phyloP scores from a whole-genome alignment of 164 flowering plant genomes.

The Sextonia rubra region DNA sequence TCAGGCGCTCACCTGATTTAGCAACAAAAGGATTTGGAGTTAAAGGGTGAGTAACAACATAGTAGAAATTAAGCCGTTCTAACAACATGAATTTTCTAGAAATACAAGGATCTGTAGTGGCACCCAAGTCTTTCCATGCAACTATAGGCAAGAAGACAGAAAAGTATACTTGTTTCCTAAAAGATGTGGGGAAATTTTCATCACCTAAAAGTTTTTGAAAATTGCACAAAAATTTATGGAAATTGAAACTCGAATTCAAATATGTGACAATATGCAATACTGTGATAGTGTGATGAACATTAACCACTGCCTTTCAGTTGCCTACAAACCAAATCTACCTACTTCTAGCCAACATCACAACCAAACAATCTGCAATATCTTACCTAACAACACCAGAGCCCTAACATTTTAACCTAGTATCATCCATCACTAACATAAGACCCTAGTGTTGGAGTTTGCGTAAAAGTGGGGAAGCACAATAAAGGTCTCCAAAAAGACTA shows the following conservation, averaged over 20 bases:
- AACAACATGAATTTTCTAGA: background rate
- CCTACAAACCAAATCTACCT: background rate
- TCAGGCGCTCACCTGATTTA: constrained; percentile 64
- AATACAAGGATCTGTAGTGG: background rate
- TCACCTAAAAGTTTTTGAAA: background rate
- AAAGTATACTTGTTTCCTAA: background rate
- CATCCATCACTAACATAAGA: background rate
- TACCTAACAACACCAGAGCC: background rate
- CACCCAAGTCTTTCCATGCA: background rate
- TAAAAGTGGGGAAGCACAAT: no score
- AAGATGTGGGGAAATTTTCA: background rate
- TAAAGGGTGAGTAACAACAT: background rate
- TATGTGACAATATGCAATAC: background rate
- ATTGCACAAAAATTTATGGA: background rate
- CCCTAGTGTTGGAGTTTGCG: no score
- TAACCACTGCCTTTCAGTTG: background rate
- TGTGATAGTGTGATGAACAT: background rate
- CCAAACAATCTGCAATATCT: background rate
- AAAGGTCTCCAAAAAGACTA: no score
- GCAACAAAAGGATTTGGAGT: background rate
- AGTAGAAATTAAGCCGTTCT: background rate
- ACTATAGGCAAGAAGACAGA: background rate
- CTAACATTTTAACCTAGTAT: background rate
- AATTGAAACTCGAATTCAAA: no score
- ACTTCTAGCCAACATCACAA: background rate